phyloP scores from a whole-genome alignment of 2,329 filamentous ascomycete genomes.

The Alternaria rosae region DNA sequence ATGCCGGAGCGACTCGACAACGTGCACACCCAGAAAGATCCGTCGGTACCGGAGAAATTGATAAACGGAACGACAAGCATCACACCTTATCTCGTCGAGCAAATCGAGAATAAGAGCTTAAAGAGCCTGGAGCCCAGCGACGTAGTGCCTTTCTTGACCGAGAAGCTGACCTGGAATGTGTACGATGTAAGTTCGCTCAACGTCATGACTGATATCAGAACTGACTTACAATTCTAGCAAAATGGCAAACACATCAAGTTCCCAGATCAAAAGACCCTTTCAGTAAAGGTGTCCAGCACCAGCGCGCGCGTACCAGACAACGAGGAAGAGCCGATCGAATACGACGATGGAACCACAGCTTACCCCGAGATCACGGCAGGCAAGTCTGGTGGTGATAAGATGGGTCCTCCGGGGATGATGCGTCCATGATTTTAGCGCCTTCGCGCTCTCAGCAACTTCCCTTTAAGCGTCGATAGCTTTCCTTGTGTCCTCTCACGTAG shows the following conservation, averaged over 20 bases:
- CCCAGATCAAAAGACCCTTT: slow-evolving; percentile 18
- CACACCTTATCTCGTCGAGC: slow-evolving; percentile 36
- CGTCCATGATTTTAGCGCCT: neutral
- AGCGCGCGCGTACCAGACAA: slow-evolving; percentile 28
- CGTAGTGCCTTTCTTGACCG: slow-evolving; percentile 38
- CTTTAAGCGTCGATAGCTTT: neutral
- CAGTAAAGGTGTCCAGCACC: slow-evolving; percentile 25
- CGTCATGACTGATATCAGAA: neutral
- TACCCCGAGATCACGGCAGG: slow-evolving; percentile 20
- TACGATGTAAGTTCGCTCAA: slow-evolving; percentile 24
- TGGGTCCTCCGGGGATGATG: neutral
- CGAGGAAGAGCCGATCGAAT: slow-evolving; percentile 21
- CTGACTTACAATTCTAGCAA: neutral
- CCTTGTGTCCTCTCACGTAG: neutral
- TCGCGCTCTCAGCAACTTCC: neutral
- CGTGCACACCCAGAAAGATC: neutral
- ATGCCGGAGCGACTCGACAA: slow-evolving; percentile 15
- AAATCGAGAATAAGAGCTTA: slow-evolving; percentile 25
- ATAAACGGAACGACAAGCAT: slow-evolving; percentile 30
- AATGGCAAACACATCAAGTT: slow-evolving; percentile 13
- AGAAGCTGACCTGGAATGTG: slow-evolving; percentile 39
- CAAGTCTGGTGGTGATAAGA: neutral
- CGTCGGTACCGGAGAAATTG: neutral
- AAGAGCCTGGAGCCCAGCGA: slow-evolving; percentile 25
- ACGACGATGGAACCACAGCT: slow-evolving; percentile 12